Evolutionary conservation across 192 early-diverging fungal genomes (phyloP).

Genomic region (Backusella liffmaniae): DNA sequence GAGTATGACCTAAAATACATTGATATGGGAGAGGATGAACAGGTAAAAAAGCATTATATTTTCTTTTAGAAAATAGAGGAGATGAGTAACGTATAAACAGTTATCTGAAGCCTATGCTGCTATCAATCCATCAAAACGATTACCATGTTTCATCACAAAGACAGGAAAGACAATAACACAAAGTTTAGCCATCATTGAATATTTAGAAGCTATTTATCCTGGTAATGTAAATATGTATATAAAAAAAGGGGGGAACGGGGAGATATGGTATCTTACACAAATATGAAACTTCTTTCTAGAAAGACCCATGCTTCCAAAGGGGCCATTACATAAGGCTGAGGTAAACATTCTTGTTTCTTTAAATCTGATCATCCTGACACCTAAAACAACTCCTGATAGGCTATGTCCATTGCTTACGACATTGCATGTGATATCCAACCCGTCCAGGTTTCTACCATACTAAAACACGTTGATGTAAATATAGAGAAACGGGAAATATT

Average conservation of each 20-base stretch:
- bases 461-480: conserved; percentile 58
- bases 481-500: conserved; percentile 50
- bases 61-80: not conserved
- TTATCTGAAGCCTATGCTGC: conserved; percentile 51
- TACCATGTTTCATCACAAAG: conserved; percentile 65
- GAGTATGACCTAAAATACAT: conserved; percentile 62
- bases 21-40: conserved; percentile 75
- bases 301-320: conserved; percentile 69
- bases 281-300: conserved; percentile 18
- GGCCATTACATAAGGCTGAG: conserved; percentile 60
- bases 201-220: conserved; percentile 73
- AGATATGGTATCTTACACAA: not conserved
- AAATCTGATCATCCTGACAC: not conserved
- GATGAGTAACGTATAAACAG: conserved; percentile 19
- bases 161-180: conserved; percentile 56
- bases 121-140: conserved; percentile 65
- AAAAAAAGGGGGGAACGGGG: not conserved
- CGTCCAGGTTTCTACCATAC: conserved; percentile 74
- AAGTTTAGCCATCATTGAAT: conserved; percentile 86
- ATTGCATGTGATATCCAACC: conserved; percentile 89
- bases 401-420: conserved; percentile 66
- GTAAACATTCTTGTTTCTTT: not conserved
- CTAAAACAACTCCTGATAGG: conserved; percentile 27
- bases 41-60: conserved; percentile 38
- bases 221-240: not conserved